These are phyloP conservation scores for Triglochin maritima DNA, from an alignment of 106 monocot species.

Conservation along the genomic window DNA sequence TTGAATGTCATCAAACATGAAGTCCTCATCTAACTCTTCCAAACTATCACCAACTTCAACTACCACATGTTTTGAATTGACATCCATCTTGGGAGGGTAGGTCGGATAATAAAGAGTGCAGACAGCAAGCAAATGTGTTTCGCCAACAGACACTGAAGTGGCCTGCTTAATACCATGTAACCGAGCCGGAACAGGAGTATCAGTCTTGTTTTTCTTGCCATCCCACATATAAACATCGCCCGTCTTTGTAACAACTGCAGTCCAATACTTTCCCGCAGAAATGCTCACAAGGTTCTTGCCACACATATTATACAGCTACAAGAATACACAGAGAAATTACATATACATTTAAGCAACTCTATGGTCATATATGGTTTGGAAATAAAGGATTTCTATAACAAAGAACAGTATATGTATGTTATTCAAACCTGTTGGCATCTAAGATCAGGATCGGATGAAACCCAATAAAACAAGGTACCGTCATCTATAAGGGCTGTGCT, in stretches of 20 bases:
- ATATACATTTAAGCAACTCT: no score
- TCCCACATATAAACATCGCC: constrained; percentile 96
- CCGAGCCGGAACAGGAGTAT: constrained; percentile 46
- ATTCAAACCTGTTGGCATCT: constrained; percentile 74
- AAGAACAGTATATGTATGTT: neutral
- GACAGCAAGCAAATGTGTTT: constrained; percentile 79
- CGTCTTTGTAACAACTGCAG: constrained; percentile 58
- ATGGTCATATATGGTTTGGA: no score
- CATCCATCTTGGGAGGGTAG: constrained; percentile 17
- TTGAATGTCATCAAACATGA: constrained; percentile 37
- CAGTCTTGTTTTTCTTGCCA: constrained; percentile 65
- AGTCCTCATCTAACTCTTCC: constrained; percentile 69
- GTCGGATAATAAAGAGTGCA: constrained; percentile 74
- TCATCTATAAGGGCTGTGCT: constrained; percentile 79
- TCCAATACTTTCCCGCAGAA: constrained; percentile 95
- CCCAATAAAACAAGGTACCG: constrained; percentile 91
- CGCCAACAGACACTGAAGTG: constrained; percentile 87
- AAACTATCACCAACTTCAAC: constrained; percentile 22
- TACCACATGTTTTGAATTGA: constrained; percentile 7
- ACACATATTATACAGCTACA: constrained; percentile 59
- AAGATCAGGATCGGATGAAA: constrained; percentile 85
- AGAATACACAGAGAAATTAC: neutral
- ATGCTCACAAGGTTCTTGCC: constrained; percentile 63
- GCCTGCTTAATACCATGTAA: constrained; percentile 76
- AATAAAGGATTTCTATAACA: no score